Base-by-base conservation (phyloP, 1,284 basidiomycete species). In the Schizophyllum amplum region DNA sequence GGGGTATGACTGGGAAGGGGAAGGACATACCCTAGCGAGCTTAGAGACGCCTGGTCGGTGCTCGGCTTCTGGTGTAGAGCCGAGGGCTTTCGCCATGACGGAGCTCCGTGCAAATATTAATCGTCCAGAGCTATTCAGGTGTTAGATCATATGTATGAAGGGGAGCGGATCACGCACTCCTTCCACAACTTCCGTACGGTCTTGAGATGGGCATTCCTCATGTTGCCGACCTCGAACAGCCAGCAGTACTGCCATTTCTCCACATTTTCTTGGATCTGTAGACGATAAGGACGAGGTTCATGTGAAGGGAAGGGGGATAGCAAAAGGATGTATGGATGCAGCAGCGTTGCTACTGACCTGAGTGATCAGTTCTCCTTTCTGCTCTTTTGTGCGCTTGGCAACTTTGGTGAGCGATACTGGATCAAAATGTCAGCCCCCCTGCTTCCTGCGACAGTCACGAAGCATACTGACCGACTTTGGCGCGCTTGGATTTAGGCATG, bases 71-170 rank as follows among this genome's bases (percentile, higher is more conserved):
- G 82, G 80, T 5, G 90, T 88, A 55, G 84, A 82, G 4, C 96
- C 96, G n/a, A 99, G 78, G 50, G 94, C 96, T 72, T 95, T 95
- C 48, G 94, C 92, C 88, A 99, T 93, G 50, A 99, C 92, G 33
- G 92, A 89, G 62, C 90, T 87, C 67, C 90, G 83, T 46, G 93
- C 96, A 74, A 97, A 93, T 72, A 96, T 96, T 75, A 99, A 87
- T 64, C 94, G 83, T 50, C 89, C 91, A 61, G 90, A 86, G 59
- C 92, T 92, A 59, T 47, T 55, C 52, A 54, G 24, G 52, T 25
- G 46, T 55, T 26, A 63, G 47, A 33, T 51, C 54, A 55, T 47
- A 48, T 52, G 51, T 60, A 51, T 23, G 51, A 47, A 62, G 59
- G 27, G 47, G 55, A 46, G 52, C 5, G 52, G 56, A 62, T 25